Percentiles rank a stretch among this genome's conserved stretches.
These are phyloP conservation scores for Gomphus bonarii DNA, from an alignment of 1,284 basidiomycete species.

Conservation along the genomic window DNA sequence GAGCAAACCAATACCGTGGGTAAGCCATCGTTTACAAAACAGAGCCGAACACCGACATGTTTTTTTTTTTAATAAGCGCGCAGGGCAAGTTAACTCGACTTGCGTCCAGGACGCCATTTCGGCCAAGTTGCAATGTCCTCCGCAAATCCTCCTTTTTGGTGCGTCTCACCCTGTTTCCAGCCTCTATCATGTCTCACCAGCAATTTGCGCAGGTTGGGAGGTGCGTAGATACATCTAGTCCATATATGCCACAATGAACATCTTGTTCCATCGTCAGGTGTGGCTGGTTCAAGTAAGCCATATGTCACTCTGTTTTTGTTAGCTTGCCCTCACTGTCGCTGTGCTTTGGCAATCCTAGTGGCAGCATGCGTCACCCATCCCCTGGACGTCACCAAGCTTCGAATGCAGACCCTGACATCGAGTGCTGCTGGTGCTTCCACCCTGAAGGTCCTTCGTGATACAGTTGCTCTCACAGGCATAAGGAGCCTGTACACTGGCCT, in stretches of 20 bases:
- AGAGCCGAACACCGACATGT: no score
- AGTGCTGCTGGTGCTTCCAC: conserved; percentile 44
- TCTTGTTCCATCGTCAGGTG: conserved; percentile 31
- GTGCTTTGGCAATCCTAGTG: conserved; percentile 36
- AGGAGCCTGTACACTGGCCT: conserved; percentile 75
- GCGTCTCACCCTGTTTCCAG: background rate
- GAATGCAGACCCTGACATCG: conserved; percentile 62
- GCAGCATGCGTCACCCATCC: conserved; percentile 82
- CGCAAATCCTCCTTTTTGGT: conserved; percentile 10
- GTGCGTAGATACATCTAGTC: background rate
- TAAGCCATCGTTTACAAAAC: no score
- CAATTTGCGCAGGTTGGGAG: conserved; percentile 4
- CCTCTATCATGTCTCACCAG: background rate
- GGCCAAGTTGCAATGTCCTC: conserved; percentile 1
- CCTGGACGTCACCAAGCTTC: conserved; percentile 78
- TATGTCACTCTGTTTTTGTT: conserved; percentile 4
- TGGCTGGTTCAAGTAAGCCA: conserved; percentile 65
- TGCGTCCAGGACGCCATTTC: background rate
- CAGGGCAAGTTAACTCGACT: background rate
- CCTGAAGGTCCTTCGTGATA: conserved; percentile 42
- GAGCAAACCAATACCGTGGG: background rate
- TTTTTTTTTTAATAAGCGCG: background rate
- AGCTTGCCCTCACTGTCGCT: background rate
- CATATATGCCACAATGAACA: background rate
- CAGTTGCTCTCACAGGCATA: conserved; percentile 52